Base-by-base conservation (phyloP, 2,329 filamentous ascomycete species). In the Chrysosporium queenslandicum region DNA sequence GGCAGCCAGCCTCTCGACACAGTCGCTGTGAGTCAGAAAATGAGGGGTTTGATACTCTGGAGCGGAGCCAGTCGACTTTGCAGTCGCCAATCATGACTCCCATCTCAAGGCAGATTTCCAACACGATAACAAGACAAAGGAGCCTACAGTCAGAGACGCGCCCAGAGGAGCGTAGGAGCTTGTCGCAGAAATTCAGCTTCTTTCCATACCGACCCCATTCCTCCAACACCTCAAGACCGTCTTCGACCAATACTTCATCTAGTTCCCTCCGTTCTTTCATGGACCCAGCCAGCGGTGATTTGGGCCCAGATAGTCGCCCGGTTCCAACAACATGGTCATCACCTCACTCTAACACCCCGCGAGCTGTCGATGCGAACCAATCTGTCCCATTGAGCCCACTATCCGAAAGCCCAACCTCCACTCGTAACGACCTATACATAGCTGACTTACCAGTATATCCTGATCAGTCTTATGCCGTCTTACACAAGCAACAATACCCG, bases 391-490 rank as follows among this genome's bases (percentile, higher is more conserved):
- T 58, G 5, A 58, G 55, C 32, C 55, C 57, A 5, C 21, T 58
- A 30, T 50, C 57, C 6, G 57, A 58, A 40, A 53, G 58, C 42
- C 46, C 37, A 21, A 49, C 52, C 9, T 52, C 54, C 9, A 53
- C 43, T 59, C 67, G 47, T 45, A 53, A 25, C 21, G 30, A n/a
- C n/a, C n/a, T 56, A 52, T 45, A 48, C 12, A 46, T 61, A 9
- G 39, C 58, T 45, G 69, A 73, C 42, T 67, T 69, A 37, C 72
- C 73, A 2, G 66, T 70, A 18, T 75, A 74, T 55, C 73, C 73
- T 20, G 68, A 74, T 56, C 73, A 75, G 54, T 74, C 72, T 27
- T 74, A 74, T 60, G 69, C 69, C 42, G 68, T 69, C 21, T 61
- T 75, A 27, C 72, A 74, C 55, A 66, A 63, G 14, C 71, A 74